Conservation (phyloP, 2,329 filamentous ascomycete species). For the Ophiocordyceps robertsii region DNA sequence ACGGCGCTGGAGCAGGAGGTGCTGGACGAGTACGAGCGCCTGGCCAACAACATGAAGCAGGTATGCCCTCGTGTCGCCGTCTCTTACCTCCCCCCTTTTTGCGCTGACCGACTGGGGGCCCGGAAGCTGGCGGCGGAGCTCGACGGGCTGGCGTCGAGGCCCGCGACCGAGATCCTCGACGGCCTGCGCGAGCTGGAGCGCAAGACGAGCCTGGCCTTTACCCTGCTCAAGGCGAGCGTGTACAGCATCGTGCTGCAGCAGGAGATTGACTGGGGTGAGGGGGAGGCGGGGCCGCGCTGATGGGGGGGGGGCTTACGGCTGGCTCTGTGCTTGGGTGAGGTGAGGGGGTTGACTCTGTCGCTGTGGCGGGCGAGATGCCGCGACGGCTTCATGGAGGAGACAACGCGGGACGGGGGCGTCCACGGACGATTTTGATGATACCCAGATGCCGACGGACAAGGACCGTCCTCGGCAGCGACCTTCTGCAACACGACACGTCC, state of each 20-base stretch:
- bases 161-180: slow-evolving; percentile 74
- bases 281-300: slow-evolving; percentile 22
- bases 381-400: no score
- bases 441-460: no score
- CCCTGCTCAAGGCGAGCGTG: slow-evolving; percentile 90
- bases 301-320: no score
- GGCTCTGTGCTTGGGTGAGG: slow-evolving; percentile 31
- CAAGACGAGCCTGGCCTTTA: slow-evolving; percentile 91
- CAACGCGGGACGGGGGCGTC: no score
- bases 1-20: slow-evolving; percentile 84
- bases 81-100: neutral
- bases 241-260: slow-evolving; percentile 98
- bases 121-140: slow-evolving; percentile 43
- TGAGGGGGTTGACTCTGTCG: slow-evolving; percentile 21
- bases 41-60: slow-evolving; percentile 84
- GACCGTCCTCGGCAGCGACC: no score
- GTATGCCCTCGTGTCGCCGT: slow-evolving; percentile 29
- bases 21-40: slow-evolving; percentile 78
- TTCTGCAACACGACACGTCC: no score
- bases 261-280: slow-evolving; percentile 66
- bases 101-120: neutral
- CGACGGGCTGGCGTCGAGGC: slow-evolving; percentile 51
- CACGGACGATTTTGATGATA: no score
- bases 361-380: slow-evolving; percentile 13
- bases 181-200: slow-evolving; percentile 77